phyloP scores from a whole-genome alignment of 2,329 filamentous ascomycete genomes.

The Pseudogymnoascus sp. region DNA sequence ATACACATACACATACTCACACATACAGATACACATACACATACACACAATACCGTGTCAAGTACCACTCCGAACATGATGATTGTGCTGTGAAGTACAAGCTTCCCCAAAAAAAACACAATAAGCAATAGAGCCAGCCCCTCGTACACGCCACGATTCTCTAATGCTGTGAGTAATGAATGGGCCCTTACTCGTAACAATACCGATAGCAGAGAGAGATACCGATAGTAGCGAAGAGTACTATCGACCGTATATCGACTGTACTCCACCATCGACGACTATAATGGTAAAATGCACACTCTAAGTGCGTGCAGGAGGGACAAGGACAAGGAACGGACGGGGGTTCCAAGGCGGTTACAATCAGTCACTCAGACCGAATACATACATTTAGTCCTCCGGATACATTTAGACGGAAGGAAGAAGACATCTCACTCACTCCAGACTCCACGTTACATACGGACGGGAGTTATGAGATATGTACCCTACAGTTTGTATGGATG shows the following conservation, averaged over 20 bases:
- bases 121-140: not conserved
- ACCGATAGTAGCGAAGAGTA: too few relatives aligned
- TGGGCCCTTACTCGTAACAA: not conserved
- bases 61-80: not conserved
- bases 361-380: too few relatives aligned
- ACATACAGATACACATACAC: not conserved
- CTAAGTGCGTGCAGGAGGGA: not conserved
- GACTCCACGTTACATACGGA: not conserved
- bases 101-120: not conserved
- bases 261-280: not conserved
- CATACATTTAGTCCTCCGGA: not conserved
- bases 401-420: too few relatives aligned
- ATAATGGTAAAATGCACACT: not conserved
- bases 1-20: not conserved
- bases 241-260: too few relatives aligned
- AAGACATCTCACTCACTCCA: too few relatives aligned
- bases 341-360: not conserved
- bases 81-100: not conserved
- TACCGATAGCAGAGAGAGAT: not conserved
- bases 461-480: not conserved
- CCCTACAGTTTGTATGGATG: not conserved
- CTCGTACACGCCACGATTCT: not conserved
- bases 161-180: not conserved
- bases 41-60: not conserved
- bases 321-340: not conserved